Evolutionary conservation across 495 filamentous ascomycete species (phyloP), one percentile per base, ranked within the genome.

Genomic region (Geopyxis carbonaria): DNA sequence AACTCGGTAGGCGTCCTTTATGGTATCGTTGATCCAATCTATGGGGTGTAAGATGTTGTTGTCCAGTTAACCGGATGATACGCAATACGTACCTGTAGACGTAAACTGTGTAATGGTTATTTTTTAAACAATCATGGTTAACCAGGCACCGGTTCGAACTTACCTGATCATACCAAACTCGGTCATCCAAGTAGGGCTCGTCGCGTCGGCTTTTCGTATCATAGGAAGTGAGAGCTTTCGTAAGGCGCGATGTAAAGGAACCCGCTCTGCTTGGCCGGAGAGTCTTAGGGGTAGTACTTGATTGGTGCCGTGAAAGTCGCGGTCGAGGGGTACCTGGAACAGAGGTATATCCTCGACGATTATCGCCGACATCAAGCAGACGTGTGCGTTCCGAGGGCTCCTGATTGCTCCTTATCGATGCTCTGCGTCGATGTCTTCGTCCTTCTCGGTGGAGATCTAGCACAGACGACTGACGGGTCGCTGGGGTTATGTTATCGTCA

Each of bases 1-100:
- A 25, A 91, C 72, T 31, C 89, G 78, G 38, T 78, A 80, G 30
- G 84, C 82, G 59, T 97, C 89, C 51, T 86, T 85, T 45, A 95
- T 93, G 57, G 80, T 89, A 51, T 97, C 89, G 53, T 92, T 85
- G 5, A 97, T 89, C 89, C 87, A 95, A 58, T 97, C 89, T 48
- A 28, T 7, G 4, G 11, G 11, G 11, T 30, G 27, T 30, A n/a
- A 30, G 27, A n/a, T 30, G 27, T 30, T 5, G 5, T 30, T 30
- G 11, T 30, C 15, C 11, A 7, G 11, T 30, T 15, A 15, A 15
- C 15, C 11, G 27, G 11, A 11, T 30, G 27, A 11, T 11, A 15
- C 5, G 5, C 27, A 11, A 2, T 30, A 39, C 36, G 9, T 34
- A 56, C 52, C 52, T 29, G 87, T 95, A 7, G 81, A 93, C 4